These are phyloP conservation scores for Fusarium virguliforme DNA, from an alignment of 2,329 filamentous ascomycete genomes.

Conservation along the genomic window DNA sequence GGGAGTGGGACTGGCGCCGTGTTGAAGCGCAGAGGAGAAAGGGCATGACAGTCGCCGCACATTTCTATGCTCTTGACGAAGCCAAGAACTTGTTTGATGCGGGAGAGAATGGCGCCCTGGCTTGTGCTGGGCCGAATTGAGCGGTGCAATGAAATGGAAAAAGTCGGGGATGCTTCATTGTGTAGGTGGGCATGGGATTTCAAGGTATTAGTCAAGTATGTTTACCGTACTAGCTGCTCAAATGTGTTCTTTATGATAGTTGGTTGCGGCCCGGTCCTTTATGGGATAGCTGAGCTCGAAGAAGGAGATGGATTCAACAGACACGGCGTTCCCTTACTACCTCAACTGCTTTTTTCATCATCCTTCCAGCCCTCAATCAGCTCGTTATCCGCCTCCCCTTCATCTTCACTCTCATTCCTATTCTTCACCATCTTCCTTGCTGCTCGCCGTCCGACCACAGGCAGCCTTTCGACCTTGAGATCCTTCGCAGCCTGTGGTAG, in stretches of 20 bases:
- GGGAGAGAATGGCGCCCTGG: not conserved
- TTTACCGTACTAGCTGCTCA: too few relatives aligned
- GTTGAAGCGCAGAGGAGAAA: not conserved
- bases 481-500: slow-evolving; percentile 56
- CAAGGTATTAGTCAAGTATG: too few relatives aligned
- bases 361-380: slow-evolving; percentile 58
- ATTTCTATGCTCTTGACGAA: slow-evolving; percentile 1
- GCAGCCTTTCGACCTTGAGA: slow-evolving; percentile 57
- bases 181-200: too few relatives aligned
- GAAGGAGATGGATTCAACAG: too few relatives aligned
- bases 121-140: not conserved
- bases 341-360: not conserved
- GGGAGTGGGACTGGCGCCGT: slow-evolving; percentile 4
- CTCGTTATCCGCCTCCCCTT: slow-evolving; percentile 63
- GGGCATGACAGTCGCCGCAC: not conserved
- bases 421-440: slow-evolving; percentile 57
- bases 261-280: too few relatives aligned
- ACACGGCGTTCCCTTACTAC: too few relatives aligned
- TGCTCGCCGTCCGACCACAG: slow-evolving; percentile 59
- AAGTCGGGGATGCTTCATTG: too few relatives aligned
- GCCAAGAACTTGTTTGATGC: not conserved
- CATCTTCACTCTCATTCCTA: slow-evolving; percentile 49
- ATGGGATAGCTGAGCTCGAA: too few relatives aligned
- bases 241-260: too few relatives aligned
- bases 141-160: not conserved